phyloP scores from a whole-genome alignment of 495 filamentous ascomycete genomes.

The Cercophora newfieldiana region DNA sequence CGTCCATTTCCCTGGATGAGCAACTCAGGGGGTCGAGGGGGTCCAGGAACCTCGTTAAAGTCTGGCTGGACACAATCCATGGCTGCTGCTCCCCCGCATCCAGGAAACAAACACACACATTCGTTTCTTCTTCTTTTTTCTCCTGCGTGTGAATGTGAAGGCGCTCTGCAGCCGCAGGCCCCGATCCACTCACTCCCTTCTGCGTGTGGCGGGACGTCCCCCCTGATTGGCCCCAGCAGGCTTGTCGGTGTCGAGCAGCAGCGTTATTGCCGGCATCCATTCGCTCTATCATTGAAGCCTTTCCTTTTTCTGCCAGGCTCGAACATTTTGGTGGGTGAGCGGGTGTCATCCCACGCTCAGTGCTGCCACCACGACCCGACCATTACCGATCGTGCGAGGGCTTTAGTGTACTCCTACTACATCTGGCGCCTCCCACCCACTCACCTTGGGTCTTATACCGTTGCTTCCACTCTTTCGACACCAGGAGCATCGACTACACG shows the following conservation, averaged over 20 bases:
- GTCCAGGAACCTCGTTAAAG: not conserved
- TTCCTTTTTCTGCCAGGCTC: constrained; percentile 9
- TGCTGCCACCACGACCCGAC: not conserved
- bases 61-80: not conserved
- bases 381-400: constrained; percentile 3
- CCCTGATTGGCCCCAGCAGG: constrained; percentile 7
- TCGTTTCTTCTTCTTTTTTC: constrained; percentile 5
- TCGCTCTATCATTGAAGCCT: constrained; percentile 6
- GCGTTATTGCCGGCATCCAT: constrained; percentile 13
- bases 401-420: no score
- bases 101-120: not conserved
- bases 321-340: not conserved
- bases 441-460: not conserved
- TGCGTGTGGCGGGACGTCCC: not conserved
- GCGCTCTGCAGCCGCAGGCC: not conserved
- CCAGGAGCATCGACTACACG: not conserved
- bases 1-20: not conserved
- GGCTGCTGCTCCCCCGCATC: not conserved
- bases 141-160: constrained; percentile 5
- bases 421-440: not conserved
- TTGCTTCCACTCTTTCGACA: not conserved
- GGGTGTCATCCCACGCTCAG: constrained; percentile 11
- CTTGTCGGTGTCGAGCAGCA: not conserved
- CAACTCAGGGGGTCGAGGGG: not conserved
- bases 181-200: not conserved